Conservation (phyloP, 129 eudicot genomes). For the Centaurea solstitialis region DNA sequence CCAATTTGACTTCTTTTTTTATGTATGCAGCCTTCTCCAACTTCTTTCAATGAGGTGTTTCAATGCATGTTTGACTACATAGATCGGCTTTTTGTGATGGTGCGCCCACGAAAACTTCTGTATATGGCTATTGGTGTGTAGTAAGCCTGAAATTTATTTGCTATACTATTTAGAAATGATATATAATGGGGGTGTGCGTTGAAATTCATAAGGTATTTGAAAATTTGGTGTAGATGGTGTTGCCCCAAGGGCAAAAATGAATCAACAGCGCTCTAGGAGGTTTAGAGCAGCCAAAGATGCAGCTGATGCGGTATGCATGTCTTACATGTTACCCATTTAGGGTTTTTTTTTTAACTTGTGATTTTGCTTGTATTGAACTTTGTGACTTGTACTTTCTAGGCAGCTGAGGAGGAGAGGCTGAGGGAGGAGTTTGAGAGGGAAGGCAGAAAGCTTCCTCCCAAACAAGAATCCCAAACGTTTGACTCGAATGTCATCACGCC, state of each 20-base stretch:
- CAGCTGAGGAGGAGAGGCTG: constrained; percentile 96
- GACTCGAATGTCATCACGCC: constrained; percentile 99
- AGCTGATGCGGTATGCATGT: constrained; percentile 77
- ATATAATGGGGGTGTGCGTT: constrained; percentile 1
- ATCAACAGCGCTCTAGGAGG: constrained; percentile 97
- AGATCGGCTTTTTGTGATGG: constrained; percentile 56
- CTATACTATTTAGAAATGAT: constrained; percentile 1
- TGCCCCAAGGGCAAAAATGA: constrained; percentile 99
- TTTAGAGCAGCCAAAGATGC: constrained; percentile 99
- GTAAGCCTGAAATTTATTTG: neutral
- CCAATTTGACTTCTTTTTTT: constrained; percentile 9
- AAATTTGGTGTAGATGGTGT: constrained; percentile 75
- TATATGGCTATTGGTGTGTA: constrained; percentile 65
- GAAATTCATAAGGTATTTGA: constrained; percentile 2
- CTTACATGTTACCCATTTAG: constrained; percentile 14
- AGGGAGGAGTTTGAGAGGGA: constrained; percentile 92
- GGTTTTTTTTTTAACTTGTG: neutral
- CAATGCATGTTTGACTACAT: constrained; percentile 71
- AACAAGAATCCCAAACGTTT: constrained; percentile 79
- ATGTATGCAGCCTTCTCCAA: constrained; percentile 89
- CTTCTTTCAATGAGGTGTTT: constrained; percentile 94
- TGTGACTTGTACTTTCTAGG: constrained; percentile 45
- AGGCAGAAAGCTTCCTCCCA: constrained; percentile 96
- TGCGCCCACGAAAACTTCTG: constrained; percentile 62
- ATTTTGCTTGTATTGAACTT: neutral